phyloP scores from a whole-genome alignment of 495 filamentous ascomycete genomes.

The Evernia prunastri region DNA sequence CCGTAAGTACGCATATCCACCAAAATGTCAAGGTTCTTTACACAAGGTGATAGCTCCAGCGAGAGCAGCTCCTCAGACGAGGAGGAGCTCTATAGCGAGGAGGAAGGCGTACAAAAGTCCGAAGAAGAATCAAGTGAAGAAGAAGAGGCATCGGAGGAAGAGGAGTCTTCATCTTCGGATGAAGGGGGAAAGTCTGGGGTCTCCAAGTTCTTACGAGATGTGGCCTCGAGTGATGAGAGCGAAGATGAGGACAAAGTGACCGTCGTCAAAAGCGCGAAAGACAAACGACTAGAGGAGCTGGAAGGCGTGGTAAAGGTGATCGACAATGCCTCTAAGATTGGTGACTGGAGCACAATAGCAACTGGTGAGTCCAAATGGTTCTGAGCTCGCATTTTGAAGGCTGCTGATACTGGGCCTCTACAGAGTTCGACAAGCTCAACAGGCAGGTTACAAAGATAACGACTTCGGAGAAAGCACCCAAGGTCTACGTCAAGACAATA shows the following conservation, averaged over 20 bases:
- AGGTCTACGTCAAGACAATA: slow-evolving; percentile 85
- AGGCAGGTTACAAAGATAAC: slow-evolving; percentile 74
- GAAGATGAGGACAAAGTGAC: slow-evolving; percentile 77
- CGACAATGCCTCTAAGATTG: slow-evolving; percentile 94
- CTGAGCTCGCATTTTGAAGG: not conserved
- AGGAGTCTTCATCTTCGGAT: slow-evolving; percentile 46
- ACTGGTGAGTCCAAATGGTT: slow-evolving; percentile 53
- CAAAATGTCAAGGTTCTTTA: slow-evolving; percentile 95
- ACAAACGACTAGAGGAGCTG: slow-evolving; percentile 91
- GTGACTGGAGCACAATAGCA: slow-evolving; percentile 91
- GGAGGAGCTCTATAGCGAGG: slow-evolving; percentile 81
- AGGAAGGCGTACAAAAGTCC: slow-evolving; percentile 45
- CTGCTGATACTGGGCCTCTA: slow-evolving; percentile 8
- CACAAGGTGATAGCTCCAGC: slow-evolving; percentile 84
- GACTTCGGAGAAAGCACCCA: slow-evolving; percentile 70
- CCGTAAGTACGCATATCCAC: not conserved
- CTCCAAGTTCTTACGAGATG: slow-evolving; percentile 73
- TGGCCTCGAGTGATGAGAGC: slow-evolving; percentile 66
- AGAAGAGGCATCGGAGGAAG: slow-evolving; percentile 40
- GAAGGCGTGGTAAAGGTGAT: slow-evolving; percentile 83
- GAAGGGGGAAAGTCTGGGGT: slow-evolving; percentile 65
- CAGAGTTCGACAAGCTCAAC: slow-evolving; percentile 97
- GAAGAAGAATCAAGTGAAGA: slow-evolving; percentile 56
- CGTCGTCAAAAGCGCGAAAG: slow-evolving; percentile 91
- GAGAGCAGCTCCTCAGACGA: slow-evolving; percentile 66